Evolutionary conservation across 2,329 filamentous ascomycete genomes (phyloP), one percentile per base, ranked within the genome.

Genomic region (Diplodia mutila): DNA sequence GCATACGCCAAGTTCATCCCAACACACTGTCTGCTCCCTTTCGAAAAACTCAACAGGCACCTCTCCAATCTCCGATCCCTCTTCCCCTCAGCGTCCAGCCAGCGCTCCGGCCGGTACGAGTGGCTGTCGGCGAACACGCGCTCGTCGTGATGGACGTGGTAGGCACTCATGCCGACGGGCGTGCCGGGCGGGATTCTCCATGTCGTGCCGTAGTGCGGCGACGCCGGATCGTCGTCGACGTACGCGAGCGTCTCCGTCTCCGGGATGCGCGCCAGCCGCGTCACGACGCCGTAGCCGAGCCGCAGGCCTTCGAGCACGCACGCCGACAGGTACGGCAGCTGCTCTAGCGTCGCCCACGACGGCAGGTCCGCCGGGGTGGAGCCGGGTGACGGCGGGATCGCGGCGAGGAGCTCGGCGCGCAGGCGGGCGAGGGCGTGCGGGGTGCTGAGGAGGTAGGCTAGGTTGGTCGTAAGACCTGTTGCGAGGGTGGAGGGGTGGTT

Each of bases 271-370:
- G 55, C 46, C 18, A 63, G 76, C 51, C 80, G 71, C 16, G 69
- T 68, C 2, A 78, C 77, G n/a, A 76, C 78, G 1, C 80, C 80
- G 57, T 80, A 81, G 4, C 72, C 73, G 18, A 82, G 72, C 2
- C 78, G 74, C 16, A 74, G 71, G 9, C 73, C 72, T 65, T 80
- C 78, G 69, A 76, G 16, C 12, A 69, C 42, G 42, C 48, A 55
- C 0, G 68, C 68, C 18, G 23, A 29, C 6, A 69, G 51, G 23
- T 69, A 69, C 21, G 68, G 68, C 4, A 69, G 57, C 37, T 65
- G 16, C 37, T 67, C 68, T 4, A 69, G 37, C 48, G 16, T 32
- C 6, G n/a, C 23, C 55, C 53, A 64, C 16, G 53, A 46, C 4
- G 54, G 57, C 37, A 53, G 23, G 18, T 34, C n/a, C 29, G 46